These are phyloP conservation scores for Colletotrichum tofieldiae DNA, from an alignment of 2,329 filamentous ascomycete species.

Conservation along the genomic window DNA sequence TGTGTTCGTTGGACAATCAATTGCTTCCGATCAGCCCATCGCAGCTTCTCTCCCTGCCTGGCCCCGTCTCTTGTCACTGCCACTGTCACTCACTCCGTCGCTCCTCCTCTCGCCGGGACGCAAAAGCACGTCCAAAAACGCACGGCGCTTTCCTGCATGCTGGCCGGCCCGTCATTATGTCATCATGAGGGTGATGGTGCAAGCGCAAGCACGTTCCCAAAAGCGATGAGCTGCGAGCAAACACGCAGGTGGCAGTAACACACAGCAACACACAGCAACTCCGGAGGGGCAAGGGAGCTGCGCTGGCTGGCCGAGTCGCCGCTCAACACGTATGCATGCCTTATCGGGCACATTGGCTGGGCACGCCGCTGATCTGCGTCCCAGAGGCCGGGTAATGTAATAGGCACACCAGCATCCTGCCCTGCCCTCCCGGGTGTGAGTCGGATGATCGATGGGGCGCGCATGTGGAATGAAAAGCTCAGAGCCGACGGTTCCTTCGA, in stretches of 20 bases:
- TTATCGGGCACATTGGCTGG: slow-evolving; percentile 30
- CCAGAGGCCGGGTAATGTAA: slow-evolving; percentile 5
- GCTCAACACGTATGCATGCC: slow-evolving; percentile 33
- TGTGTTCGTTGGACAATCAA: slow-evolving; percentile 1
- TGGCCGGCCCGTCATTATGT: slow-evolving; percentile 33
- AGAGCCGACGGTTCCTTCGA: neutral
- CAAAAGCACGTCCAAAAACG: slow-evolving; percentile 15
- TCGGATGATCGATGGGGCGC: neutral
- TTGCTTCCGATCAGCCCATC: slow-evolving; percentile 10
- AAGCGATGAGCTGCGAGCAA: neutral
- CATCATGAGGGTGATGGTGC: slow-evolving; percentile 16
- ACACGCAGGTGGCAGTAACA: neutral
- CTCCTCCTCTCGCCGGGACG: neutral
- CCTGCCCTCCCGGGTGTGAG: slow-evolving; percentile 2
- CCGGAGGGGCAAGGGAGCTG: neutral
- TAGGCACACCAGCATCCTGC: neutral
- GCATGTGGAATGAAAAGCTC: slow-evolving; percentile 5
- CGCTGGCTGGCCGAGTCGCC: slow-evolving; percentile 19
- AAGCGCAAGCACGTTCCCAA: slow-evolving; percentile 10
- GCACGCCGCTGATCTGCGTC: slow-evolving; percentile 33
- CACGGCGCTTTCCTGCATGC: slow-evolving; percentile 14
- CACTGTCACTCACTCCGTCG: neutral
- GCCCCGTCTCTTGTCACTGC: neutral
- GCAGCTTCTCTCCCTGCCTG: neutral
- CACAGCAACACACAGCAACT: neutral